These are phyloP conservation scores for Aspergillus tubingensis DNA, from an alignment of 2,329 filamentous ascomycete species.

Conservation along the genomic window DNA sequence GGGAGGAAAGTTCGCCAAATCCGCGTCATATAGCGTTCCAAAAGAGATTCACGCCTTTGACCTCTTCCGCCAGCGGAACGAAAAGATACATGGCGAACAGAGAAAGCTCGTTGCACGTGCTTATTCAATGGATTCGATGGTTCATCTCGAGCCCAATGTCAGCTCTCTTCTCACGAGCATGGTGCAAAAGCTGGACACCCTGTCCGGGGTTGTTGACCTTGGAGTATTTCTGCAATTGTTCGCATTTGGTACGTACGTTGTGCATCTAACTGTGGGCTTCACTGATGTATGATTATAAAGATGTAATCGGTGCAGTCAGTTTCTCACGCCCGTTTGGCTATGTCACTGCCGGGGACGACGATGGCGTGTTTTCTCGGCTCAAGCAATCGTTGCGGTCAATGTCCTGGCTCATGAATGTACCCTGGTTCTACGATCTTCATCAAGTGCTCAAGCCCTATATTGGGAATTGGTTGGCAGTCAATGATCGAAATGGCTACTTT, in stretches of 20 bases:
- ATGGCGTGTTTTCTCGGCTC: neutral
- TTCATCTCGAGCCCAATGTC: slow-evolving; percentile 4
- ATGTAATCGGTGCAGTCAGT: slow-evolving; percentile 5
- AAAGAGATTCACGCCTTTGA: neutral
- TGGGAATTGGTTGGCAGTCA: slow-evolving; percentile 3
- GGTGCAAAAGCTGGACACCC: neutral
- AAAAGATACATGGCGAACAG: neutral
- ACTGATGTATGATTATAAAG: neutral
- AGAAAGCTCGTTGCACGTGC: neutral
- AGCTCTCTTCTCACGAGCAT: neutral
- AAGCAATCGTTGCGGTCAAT: neutral
- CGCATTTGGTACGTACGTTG: neutral
- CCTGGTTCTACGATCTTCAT: slow-evolving; percentile 2
- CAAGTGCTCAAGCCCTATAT: neutral
- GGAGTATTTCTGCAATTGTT: neutral
- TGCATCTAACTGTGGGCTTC: neutral
- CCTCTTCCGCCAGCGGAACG: neutral
- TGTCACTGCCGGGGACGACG: neutral
- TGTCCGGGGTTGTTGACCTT: neutral
- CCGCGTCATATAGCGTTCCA: neutral
- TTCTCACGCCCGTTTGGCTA: slow-evolving; percentile 5
- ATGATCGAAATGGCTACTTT: slow-evolving; percentile 4
- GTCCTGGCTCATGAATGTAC: neutral
- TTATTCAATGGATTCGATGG: slow-evolving; percentile 5
- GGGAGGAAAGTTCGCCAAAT: neutral